Evolutionary conservation across 768 basidiomycete genomes (phyloP).

Genomic region (Suillus brevipes): DNA sequence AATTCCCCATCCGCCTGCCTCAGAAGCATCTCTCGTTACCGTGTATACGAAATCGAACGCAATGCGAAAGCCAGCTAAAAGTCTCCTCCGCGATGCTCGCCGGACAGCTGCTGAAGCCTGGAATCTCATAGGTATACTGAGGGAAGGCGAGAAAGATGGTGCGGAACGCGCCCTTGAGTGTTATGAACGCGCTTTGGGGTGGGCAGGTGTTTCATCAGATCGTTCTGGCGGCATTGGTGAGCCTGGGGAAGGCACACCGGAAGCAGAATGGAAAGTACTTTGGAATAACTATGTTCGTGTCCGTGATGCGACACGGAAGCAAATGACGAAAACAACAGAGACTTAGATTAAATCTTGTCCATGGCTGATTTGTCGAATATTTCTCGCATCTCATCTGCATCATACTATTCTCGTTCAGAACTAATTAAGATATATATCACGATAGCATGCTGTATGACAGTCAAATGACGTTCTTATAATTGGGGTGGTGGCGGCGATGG

Average conservation of each 20-base stretch:
- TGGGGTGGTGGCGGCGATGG: neutral
- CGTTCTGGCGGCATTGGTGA: slow-evolving; percentile 36
- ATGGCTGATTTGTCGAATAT: neutral
- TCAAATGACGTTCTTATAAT: neutral
- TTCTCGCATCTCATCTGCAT: neutral
- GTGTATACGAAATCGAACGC: slow-evolving; percentile 47
- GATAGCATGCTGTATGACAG: neutral
- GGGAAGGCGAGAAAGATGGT: slow-evolving; percentile 41
- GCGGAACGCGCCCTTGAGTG: slow-evolving; percentile 51
- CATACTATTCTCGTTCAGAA: neutral
- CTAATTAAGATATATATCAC: neutral
- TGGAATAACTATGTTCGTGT: slow-evolving; percentile 61
- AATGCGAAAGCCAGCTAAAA: slow-evolving; percentile 55
- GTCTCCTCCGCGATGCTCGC: slow-evolving; percentile 66
- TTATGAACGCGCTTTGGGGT: slow-evolving; percentile 68
- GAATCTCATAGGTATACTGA: slow-evolving; percentile 69
- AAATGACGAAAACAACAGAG: slow-evolving; percentile 5
- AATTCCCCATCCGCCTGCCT: slow-evolving; percentile 38
- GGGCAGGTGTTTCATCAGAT: slow-evolving; percentile 54
- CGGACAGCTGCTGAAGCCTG: slow-evolving; percentile 74
- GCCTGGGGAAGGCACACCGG: slow-evolving; percentile 53
- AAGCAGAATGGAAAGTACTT: slow-evolving; percentile 61
- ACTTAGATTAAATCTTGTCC: neutral
- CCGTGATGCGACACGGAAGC: slow-evolving; percentile 29
- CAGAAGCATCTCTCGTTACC: slow-evolving; percentile 42